Base-by-base conservation (phyloP, 768 basidiomycete genomes). In the Suillus hirtellus region DNA sequence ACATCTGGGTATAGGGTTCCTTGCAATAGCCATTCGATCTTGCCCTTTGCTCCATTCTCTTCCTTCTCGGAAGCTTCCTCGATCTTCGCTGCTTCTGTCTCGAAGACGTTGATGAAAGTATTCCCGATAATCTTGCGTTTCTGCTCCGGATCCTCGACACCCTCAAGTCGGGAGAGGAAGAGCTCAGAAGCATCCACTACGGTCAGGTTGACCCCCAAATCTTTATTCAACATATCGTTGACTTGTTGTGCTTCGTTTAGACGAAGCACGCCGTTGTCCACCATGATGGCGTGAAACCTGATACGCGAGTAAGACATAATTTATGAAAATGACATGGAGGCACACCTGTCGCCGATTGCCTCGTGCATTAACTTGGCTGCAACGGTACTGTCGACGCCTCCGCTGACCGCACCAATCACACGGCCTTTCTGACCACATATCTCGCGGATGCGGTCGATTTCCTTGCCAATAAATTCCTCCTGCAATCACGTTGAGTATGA, bases 301-400 rank as follows among this genome's bases (percentile, higher is more conserved):
- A 70, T 19, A 9, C 8, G 44, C 53, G 11, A 59, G 52, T 54
- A 31, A 50, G 35, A 50, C 60, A 24, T 43, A 11, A 43, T 43
- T 42, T 62, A 61, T 37, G 31, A 63, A 59, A 5, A 31, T 15
- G 21, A 50, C 2, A 6, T 17, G 27, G 35, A 17, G 46, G 67
- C 80, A 49, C 71, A 93, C 94, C 96, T 85, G 75, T 98, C 95
- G 35, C 97, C 97, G 70, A 99, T 99, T 34, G 97, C 97, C 80
- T 98, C 96, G 69, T 99, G 96, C 97, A 99, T 99, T 65, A 99
- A 83, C 77, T 98, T 99, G 49, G 97, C 97, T 4, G 97, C 97
- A 17, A 99, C 97, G 0, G 95, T 95, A 67, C 95, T 96, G 74
- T 99, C 97, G 55, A 99, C 97, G 56, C 97, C 97, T 34, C 97